Evolutionary conservation across 306 rosid genomes (phyloP), one percentile per base, ranked within the genome.

Genomic region (Inga oerstediana): DNA sequence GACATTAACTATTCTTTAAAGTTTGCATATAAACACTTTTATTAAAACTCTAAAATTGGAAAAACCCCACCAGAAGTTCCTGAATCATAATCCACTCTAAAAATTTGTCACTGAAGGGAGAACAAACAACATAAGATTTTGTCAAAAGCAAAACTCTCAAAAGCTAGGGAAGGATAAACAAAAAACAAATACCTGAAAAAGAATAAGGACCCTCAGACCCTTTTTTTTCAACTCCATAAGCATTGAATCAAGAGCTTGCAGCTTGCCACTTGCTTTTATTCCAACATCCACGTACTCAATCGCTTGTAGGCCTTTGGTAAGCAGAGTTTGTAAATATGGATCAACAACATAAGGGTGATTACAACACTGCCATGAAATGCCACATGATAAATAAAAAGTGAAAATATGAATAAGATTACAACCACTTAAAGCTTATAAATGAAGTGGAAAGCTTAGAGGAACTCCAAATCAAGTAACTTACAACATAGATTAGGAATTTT

Each of bases 171-270:
- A 58, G 54, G 69, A 13, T 64, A 64, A 30, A 27, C 16, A 27
- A 19, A 27, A 64, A 64, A 30, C 41, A 64, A 64, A 11, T 13
- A 64, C 69, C 69, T 64, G 69, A 30, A 64, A 64, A 64, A 64
- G 69, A 30, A 64, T 30, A 39, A 64, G 69, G 13, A 27, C 39
- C 69, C 69, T 64, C 35, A 64, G 35, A 64, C 39, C 39, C 9
- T 13, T 64, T 15, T 64, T 64, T 27, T 30, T 30, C 39, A 64
- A 30, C 69, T 64, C 39, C 39, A 12, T 27, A 13, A 64, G 69
- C 69, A 64, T 64, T 64, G 69, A 64, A 64, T 64, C 69, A 12
- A 64, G 69, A 64, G 17, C 69, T 11, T 64, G 69, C 69, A 64
- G 17, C 39, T 64, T 62, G 39, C 69, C 69, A 27, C 69, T 62